Evolutionary conservation across 768 basidiomycete species (phyloP), one percentile per base, ranked within the genome.

Genomic region (Boletus speciosus): DNA sequence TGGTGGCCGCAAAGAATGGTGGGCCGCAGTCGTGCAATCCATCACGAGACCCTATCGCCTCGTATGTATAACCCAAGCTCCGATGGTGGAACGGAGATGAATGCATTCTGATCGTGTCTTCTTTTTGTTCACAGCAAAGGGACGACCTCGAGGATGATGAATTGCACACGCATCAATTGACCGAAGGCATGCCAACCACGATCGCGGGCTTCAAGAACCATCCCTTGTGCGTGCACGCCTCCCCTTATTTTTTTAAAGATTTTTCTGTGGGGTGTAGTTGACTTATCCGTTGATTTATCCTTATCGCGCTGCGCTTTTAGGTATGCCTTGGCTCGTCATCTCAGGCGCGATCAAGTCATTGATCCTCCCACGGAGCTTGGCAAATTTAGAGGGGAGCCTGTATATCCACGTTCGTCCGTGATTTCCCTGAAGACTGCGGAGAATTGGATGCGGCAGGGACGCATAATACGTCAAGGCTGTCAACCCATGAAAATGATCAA

Each of bases 191-290:
- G 93, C 97, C 97, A 1, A 86, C 85, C 16, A 86, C 88, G 11
- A 78, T 98, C 51, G 76, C 80, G 29, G 97, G 93, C 2, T 98
- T 98, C 81, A 98, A 98, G 69, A 88, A 92, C 63, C 97, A 99
- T 72, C 93, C 95, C 5, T 66, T 96, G 88, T 96, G 23, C 55
- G 63, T 60, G 32, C 19, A 47, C 25, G 16, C 27, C 2, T 46
- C 40, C 12, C 42, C 36, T 1, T 15, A 34, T 48, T 56, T 47
- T 45, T 12, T 40, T 16, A 25, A 25, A 25, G 15, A 25, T 37
- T 59, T 52, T 60, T 54, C 29, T 19, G 35, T 31, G 32, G 50
- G 23, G 21, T 32, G 9, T 57, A 3, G 34, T 36, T 35, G 25
- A 43, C 44, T 52, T 34, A 34, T 34, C 21, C 10, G 10, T 32